A percentile compares a stretch with the other conserved stretches of the same genome.
These are phyloP conservation scores for Piper longum DNA, from an alignment of 164 flowering plant species.

Conservation along the genomic window DNA sequence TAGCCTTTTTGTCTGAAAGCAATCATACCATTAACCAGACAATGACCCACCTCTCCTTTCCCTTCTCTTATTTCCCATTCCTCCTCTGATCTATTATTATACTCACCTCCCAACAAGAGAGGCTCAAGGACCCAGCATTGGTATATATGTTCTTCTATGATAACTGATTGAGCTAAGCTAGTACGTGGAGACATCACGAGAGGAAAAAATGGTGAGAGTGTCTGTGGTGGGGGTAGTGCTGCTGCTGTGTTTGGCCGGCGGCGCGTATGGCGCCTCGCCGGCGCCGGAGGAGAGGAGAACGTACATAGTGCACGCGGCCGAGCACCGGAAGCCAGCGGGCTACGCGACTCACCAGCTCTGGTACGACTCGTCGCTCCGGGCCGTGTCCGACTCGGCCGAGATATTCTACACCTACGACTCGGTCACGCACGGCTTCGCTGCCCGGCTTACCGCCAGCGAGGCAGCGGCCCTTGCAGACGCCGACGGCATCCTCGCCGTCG, in stretches of 20 bases:
- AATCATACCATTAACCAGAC: neutral
- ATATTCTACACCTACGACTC: constrained; percentile 55
- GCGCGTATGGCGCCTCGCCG: neutral
- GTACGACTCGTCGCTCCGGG: constrained; percentile 51
- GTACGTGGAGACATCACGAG: neutral
- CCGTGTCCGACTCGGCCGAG: constrained; percentile 46
- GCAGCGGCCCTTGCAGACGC: constrained; percentile 27
- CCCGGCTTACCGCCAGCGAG: constrained; percentile 42
- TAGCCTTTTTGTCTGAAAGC: neutral
- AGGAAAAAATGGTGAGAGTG: neutral
- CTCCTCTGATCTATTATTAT: neutral
- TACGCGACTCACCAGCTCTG: constrained; percentile 41
- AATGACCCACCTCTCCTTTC: neutral
- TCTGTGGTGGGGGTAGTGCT: neutral
- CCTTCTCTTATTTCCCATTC: neutral
- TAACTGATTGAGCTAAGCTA: neutral
- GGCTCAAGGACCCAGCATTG: neutral
- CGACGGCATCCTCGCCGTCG: constrained; percentile 44
- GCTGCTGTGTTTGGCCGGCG: neutral
- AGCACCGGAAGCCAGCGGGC: constrained; percentile 39
- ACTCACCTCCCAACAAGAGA: neutral
- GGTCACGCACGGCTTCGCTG: constrained; percentile 65
- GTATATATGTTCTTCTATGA: neutral
- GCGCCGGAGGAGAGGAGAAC: constrained; percentile 25
- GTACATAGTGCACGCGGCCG: constrained; percentile 69